These are phyloP conservation scores for Hygrocybe coccinea DNA, from an alignment of 768 basidiomycete species.

Conservation along the genomic window DNA sequence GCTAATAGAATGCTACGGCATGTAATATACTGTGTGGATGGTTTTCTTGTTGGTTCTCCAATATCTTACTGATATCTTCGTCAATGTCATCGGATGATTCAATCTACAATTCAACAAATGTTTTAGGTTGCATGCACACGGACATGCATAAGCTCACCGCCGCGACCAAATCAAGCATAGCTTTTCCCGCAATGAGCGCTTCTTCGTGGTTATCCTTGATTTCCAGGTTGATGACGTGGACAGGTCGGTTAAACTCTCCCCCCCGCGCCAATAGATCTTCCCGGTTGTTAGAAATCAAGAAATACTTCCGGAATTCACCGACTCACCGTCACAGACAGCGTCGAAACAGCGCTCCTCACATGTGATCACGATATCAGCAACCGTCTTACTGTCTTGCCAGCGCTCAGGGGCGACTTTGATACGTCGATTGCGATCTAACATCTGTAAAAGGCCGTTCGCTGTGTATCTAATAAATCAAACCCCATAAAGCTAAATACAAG, in stretches of 20 bases:
- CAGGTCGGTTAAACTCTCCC: conserved; percentile 88
- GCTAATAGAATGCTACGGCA: conserved; percentile 85
- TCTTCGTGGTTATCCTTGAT: conserved; percentile 99
- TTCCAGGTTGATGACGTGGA: conserved; percentile 95
- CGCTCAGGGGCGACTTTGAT: conserved; percentile 92
- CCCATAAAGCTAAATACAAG: conserved; percentile 6
- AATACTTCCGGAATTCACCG: conserved; percentile 2
- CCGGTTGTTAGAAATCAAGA: background rate
- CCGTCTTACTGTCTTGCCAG: conserved; percentile 87
- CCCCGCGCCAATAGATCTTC: conserved; percentile 81
- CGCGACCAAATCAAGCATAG: conserved; percentile 85
- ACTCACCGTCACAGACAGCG: conserved; percentile 92
- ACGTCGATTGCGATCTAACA: conserved; percentile 92
- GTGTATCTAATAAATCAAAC: conserved; percentile 59
- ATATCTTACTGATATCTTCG: conserved; percentile 81
- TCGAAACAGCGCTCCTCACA: conserved; percentile 99
- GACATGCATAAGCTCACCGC: conserved; percentile 54
- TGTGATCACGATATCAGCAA: conserved; percentile 97
- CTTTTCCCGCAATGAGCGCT: conserved; percentile 90
- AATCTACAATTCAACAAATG: conserved; percentile 40
- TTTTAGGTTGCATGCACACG: background rate
- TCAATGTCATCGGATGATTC: conserved; percentile 84
- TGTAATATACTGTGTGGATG: conserved; percentile 92
- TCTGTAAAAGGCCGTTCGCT: conserved; percentile 88
- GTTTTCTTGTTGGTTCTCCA: conserved; percentile 79